Base-by-base conservation (phyloP, 371 early-diverging fungal genomes). In the Syncephalis plumigaleata region DNA sequence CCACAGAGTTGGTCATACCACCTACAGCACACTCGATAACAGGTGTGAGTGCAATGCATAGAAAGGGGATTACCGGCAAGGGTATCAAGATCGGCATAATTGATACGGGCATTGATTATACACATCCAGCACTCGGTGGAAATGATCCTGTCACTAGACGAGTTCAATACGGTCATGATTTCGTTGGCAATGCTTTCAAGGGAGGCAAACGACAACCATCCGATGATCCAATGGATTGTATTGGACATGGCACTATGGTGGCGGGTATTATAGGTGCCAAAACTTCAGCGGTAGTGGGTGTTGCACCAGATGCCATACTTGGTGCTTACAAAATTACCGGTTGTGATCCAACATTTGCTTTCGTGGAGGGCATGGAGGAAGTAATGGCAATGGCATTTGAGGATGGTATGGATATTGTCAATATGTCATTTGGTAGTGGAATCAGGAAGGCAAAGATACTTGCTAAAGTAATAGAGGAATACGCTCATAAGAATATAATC, bases 321-420 rank as follows among this genome's bases (percentile, higher is more conserved):
- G 79, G 79, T 7, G 77, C 71, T 1, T 81, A 79, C 49, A 58
- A 80, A 27, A 70, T 80, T 0, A 84, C 88, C 63, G 83, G 85
- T 20, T 89, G 88, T 57, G 52, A 56, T 1, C 86, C 81, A 5
- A 67, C 68, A 43, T 74, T 79, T n/a, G 61, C 76, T 0, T n/a
- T n/a, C n/a, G 71, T 71, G 27, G 87, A 84, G 49, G 60, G 79
- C 4, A 66, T 87, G 8, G 63, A 82, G 47, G 67, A 68, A 39
- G 87, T 84, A 0, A 66, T 87, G 65, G 77, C 76, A 31, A 23
- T 22, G 4, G 88, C 89, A 1, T 73, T 66, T 50, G 53, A 60
- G 0, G 86, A 84, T 51, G 73, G 79, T 4, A 77, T 80, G 73
- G 70, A 74, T 37, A 54, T 74, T 16, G 62, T 75, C 27, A 75